Percentiles rank a stretch among this genome's conserved stretches.
Conservation (phyloP, 202 grass and related monocot genomes). For the Schoenoplectus triqueter region DNA sequence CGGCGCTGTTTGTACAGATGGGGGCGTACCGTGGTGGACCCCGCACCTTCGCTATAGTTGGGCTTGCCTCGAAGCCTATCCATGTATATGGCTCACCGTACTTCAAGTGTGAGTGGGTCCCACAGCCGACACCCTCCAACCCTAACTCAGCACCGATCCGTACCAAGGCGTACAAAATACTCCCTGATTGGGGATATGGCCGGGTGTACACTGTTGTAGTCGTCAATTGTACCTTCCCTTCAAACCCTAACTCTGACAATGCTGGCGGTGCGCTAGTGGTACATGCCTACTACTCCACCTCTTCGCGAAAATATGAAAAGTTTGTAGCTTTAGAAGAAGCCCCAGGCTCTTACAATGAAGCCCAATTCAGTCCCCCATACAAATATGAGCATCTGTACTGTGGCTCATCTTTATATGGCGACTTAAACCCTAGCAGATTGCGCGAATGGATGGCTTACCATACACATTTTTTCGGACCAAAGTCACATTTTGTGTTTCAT, state of each 20-base stretch:
- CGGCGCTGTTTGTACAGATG: constrained; percentile 86
- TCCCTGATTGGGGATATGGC: constrained; percentile 94
- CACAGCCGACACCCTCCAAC: constrained; percentile 37
- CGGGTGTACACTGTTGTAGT: constrained; percentile 84
- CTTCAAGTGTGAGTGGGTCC: constrained; percentile 95
- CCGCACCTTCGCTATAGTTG: constrained; percentile 69
- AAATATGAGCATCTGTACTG: constrained; percentile 87
- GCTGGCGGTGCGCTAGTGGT: constrained; percentile 65
- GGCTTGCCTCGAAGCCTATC: constrained; percentile 81
- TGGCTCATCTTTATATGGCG: constrained; percentile 84
- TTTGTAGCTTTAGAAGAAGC: constrained; percentile 73
- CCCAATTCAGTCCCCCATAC: constrained; percentile 59
- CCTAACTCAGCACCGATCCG: constrained; percentile 47
- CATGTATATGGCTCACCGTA: constrained; percentile 70
- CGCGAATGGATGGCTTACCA: constrained; percentile 91
- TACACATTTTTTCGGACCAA: constrained; percentile 66
- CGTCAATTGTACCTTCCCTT: constrained; percentile 86
- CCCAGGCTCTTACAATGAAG: constrained; percentile 61
- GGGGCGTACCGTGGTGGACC: constrained; percentile 87
- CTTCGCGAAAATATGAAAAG: constrained; percentile 74
- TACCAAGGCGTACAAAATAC: constrained; percentile 86
- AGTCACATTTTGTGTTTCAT: constrained; percentile 79
- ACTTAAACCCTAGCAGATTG: constrained; percentile 63
- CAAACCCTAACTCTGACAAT: constrained; percentile 73
- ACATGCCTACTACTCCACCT: constrained; percentile 77